Evolutionary conservation across 139 green algal species (phyloP), one percentile per base, ranked within the genome.

Genomic region (Chlamydomonas schloesseri): DNA sequence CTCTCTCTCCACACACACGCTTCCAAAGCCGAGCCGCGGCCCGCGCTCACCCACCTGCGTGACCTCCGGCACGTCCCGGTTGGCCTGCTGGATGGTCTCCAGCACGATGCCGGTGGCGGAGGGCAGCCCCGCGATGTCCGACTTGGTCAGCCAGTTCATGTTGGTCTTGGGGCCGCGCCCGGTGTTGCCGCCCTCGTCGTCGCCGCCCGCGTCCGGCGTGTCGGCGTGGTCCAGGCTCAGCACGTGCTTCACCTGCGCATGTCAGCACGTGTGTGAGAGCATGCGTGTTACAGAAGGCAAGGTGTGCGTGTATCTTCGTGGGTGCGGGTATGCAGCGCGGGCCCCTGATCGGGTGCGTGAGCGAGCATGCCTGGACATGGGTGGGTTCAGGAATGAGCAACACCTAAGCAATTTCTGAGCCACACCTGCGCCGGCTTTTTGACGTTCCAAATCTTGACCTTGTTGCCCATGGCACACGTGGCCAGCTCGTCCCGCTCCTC

Each of bases 401-500:
- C n/a, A n/a, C n/a, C n/a, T n/a, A n/a, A n/a, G n/a, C n/a, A n/a
- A n/a, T n/a, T n/a, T n/a, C n/a, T n/a, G n/a, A n/a, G n/a, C n/a
- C 82, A 42, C 60, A 73, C 34, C 84, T 80, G 74, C 74, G 84
- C 62, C 15, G 74, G 64, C 65, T 50, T 58, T 33, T 67, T 64
- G 31, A 72, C 65, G 53, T 46, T 80, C 72, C 83, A 83, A 24
- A 82, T 69, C 31, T 93, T 92, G 76, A 94, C 94, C 74, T 92
- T 92, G 84, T 90, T 93, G 74, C 93, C 91, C 86, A 93, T 92
- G 53, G 78, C 90, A 58, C 91, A 95, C 2, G 92, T 94, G 53
- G 93, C 91, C 31, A 94, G 50, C 72, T 94, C 87, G 3, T 91
- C 65, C 20, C 72, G 78, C 33, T 89, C 75, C 57, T 89, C 50